Conservation (phyloP, 805 yeast genomes). For the Suhomyces canberraensis region DNA sequence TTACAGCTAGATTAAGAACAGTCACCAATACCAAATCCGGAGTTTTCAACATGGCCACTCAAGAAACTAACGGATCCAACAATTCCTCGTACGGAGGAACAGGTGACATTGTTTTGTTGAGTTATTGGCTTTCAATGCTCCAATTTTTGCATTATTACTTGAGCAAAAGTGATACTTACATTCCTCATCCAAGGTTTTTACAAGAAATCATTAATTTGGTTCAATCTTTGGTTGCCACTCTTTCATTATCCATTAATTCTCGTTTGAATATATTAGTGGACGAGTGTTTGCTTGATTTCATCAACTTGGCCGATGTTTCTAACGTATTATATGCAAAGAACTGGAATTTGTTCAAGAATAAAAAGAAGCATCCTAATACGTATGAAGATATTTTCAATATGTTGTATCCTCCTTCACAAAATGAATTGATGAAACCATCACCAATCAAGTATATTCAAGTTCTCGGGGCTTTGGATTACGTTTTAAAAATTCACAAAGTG, state of each 20-base stretch:
- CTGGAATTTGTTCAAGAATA: constrained; percentile 51
- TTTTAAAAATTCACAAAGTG: constrained; percentile 75
- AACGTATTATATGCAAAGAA: constrained; percentile 72
- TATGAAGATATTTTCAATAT: constrained; percentile 73
- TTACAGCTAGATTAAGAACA: constrained; percentile 58
- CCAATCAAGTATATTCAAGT: constrained; percentile 84
- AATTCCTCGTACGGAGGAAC: constrained; percentile 23
- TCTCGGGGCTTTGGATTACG: constrained; percentile 83
- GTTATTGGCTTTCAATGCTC: constrained; percentile 86
- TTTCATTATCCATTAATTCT: constrained; percentile 62
- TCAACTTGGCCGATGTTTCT: constrained; percentile 78
- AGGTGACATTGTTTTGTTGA: constrained; percentile 66
- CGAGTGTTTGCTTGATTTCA: constrained; percentile 67
- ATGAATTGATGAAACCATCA: constrained; percentile 80
- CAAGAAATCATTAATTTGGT: constrained; percentile 56
- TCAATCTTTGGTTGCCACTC: constrained; percentile 62
- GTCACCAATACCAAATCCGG: constrained; percentile 61
- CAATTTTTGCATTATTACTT: constrained; percentile 77
- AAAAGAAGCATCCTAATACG: constrained; percentile 43
- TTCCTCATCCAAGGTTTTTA: constrained; percentile 52
- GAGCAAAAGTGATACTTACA: constrained; percentile 57
- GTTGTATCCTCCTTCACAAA: constrained; percentile 81
- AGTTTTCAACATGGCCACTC: constrained; percentile 43
- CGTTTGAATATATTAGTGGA: constrained; percentile 57
- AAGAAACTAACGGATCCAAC: constrained; percentile 12